These are phyloP conservation scores for Zelopaecilomyces penicillatus DNA, from an alignment of 2,329 filamentous ascomycete genomes.

Conservation along the genomic window DNA sequence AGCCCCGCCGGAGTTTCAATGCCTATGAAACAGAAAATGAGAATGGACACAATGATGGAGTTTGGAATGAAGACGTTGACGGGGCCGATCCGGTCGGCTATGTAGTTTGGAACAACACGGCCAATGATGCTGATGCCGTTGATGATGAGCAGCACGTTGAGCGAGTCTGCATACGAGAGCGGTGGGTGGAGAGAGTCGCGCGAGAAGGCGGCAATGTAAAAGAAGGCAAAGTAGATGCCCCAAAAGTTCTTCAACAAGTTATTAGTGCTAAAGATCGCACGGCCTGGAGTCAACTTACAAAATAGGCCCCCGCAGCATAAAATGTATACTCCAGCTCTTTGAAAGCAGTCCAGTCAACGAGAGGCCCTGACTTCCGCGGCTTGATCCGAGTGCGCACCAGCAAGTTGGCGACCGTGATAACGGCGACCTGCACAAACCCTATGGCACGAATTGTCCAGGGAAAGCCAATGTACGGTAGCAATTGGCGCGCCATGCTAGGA, in stretches of 20 bases:
- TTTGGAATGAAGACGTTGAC: conserved; percentile 52
- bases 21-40: conserved; percentile 50
- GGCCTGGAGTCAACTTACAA: conserved; percentile 11
- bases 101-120: conserved; percentile 47
- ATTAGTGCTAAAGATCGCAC: background rate
- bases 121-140: conserved; percentile 55
- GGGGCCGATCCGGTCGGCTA: conserved; percentile 50
- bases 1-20: conserved; percentile 42
- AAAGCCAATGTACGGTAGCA: conserved; percentile 25
- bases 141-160: conserved; percentile 55
- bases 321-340: conserved; percentile 36
- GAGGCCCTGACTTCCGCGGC: conserved; percentile 29
- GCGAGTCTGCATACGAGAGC: conserved; percentile 39
- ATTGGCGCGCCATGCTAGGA: conserved; percentile 28
- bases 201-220: conserved; percentile 46
- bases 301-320: conserved; percentile 27
- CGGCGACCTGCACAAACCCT: conserved; percentile 48
- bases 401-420: conserved; percentile 28
- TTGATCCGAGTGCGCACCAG: conserved; percentile 34
- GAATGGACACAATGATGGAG: conserved; percentile 30
- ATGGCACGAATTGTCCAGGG: conserved; percentile 49
- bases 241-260: conserved; percentile 32
- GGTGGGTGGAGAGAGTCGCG: conserved; percentile 29
- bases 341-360: conserved; percentile 39
- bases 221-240: conserved; percentile 50